These are phyloP conservation scores for Speleostelium caveatum DNA, from an alignment of 78 protist species.

Conservation along the genomic window DNA sequence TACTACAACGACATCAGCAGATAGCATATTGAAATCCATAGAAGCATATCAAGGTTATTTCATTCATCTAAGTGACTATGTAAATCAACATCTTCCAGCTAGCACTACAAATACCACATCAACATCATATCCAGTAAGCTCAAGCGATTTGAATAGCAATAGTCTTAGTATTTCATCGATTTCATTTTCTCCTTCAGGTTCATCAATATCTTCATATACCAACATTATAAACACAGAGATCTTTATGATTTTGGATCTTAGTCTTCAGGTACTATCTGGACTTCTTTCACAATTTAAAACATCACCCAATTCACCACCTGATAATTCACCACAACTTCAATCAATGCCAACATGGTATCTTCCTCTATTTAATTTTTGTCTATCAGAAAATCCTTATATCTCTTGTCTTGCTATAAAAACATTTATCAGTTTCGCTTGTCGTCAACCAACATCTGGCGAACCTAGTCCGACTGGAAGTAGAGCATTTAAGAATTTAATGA, in stretches of 20 bases:
- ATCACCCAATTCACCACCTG: constrained; percentile 3
- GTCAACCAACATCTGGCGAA: not conserved
- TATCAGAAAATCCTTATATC: constrained; percentile 54
- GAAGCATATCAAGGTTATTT: constrained; percentile 61
- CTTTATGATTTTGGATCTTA: constrained; percentile 47
- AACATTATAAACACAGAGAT: constrained; percentile 12
- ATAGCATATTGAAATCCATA: not conserved
- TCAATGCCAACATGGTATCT: constrained; percentile 67
- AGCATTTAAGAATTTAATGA: constrained; percentile 12
- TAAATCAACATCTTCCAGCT: not conserved
- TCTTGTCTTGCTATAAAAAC: constrained; percentile 55
- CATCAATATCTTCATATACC: constrained; percentile 3
- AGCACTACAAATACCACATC: not conserved
- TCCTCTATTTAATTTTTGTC: constrained; percentile 52
- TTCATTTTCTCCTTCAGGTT: constrained; percentile 1
- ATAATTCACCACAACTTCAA: constrained; percentile 26
- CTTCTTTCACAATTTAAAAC: constrained; percentile 41
- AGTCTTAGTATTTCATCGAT: not conserved
- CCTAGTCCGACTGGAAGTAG: not conserved
- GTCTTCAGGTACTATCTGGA: constrained; percentile 54
- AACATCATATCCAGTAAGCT: not conserved
- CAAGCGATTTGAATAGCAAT: not conserved
- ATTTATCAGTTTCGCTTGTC: constrained; percentile 16
- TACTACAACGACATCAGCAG: not conserved
- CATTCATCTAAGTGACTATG: constrained; percentile 5